phyloP scores from a whole-genome alignment of 106 monocot genomes.

The Dendrobium huoshanense region DNA sequence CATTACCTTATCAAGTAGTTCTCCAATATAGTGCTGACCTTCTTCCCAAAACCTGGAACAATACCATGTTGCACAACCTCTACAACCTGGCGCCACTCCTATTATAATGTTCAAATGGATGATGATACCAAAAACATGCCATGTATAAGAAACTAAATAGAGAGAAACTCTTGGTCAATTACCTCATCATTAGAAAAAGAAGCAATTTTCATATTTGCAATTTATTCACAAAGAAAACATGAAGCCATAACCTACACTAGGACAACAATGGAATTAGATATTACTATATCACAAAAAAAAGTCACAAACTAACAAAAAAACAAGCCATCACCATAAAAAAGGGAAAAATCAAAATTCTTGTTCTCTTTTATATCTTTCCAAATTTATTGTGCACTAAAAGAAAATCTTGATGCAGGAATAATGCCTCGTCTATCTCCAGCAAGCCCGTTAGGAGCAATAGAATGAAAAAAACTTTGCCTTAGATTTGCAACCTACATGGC shows the following conservation, averaged over 20 bases:
- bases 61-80: slow-evolving; percentile 49
- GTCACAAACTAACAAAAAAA: background rate
- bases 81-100: too few species aligned
- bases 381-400: slow-evolving; percentile 84
- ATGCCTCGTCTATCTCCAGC: slow-evolving; percentile 95
- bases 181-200: slow-evolving; percentile 71
- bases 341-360: slow-evolving; percentile 92
- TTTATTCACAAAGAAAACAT: slow-evolving; percentile 96
- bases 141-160: background rate
- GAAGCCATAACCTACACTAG: slow-evolving; percentile 82
- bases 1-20: slow-evolving; percentile 69
- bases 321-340: slow-evolving; percentile 68
- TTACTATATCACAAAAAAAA: background rate
- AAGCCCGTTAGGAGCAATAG: slow-evolving; percentile 91
- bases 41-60: slow-evolving; percentile 80
- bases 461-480: slow-evolving; percentile 81
- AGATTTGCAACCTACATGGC: slow-evolving; percentile 65
- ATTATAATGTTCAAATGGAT: slow-evolving; percentile 13
- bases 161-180: slow-evolving; percentile 1
- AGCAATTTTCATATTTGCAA: slow-evolving; percentile 79
- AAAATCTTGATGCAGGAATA: slow-evolving; percentile 92
- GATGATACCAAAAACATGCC: background rate
- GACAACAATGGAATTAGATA: background rate
- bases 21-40: slow-evolving; percentile 62
- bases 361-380: slow-evolving; percentile 97